Evolutionary conservation across 1,284 basidiomycete genomes (phyloP), one percentile per base, ranked within the genome.

Genomic region (Pholiota adiposa): DNA sequence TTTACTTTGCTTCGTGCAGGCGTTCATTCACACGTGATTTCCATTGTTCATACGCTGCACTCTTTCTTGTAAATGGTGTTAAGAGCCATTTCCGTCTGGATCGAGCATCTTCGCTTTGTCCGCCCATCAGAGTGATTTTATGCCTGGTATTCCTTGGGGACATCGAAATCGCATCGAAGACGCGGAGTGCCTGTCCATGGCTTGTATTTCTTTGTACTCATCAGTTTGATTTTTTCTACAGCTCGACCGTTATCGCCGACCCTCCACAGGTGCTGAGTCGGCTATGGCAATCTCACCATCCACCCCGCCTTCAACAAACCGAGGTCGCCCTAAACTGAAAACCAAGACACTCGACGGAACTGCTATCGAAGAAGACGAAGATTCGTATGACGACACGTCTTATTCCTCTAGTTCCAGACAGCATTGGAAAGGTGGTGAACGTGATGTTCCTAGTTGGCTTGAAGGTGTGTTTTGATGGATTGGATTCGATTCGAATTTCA

Each of bases 221-320:
- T 25, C 43, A 14, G 19, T 27, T 46, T 18, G 3, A 36, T 36
- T 14, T 4, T 38, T 46, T 40, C 23, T 31, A 5, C 52, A 87
- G 85, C 66, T 87, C 49, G 84, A 82, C 62, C 77, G 72, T 61
- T 86, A 86, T 66, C 78, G 83, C 51, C 75, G 80, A 16, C 70
- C 75, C 2, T 76, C 81, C 2, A 67, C 67, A 1, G 63, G 65
- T 34, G 70, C 71, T n/a, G 51, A 59, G 25, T 46, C 51, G 7
- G 14, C 44, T 11, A 56, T 56, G 38, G 25, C 53, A 0, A 46
- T 46, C 4, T 57, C 59, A 16, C 49, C 57, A 11, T 18, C 40
- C 9, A 51, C 46, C 0, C n/a, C n/a, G n/a, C n/a, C n/a, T n/a
- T n/a, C n/a, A n/a, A 12, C 53, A 11, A 61, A 66, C 40, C 62